Conservation (phyloP, 495 filamentous ascomycete species). For the Cairneyella variabilis region DNA sequence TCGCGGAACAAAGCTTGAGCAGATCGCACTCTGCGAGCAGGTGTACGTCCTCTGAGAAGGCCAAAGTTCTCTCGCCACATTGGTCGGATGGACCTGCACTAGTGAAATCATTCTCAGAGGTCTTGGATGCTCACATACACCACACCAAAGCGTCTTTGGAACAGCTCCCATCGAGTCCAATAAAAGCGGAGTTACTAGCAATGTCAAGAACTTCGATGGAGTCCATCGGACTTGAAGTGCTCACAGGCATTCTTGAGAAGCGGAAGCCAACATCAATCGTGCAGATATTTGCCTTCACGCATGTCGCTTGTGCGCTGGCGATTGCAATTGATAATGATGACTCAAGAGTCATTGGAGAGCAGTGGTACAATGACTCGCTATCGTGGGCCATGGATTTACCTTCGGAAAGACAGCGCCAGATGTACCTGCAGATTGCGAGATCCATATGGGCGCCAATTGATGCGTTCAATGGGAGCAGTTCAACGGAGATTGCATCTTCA, state of each 20-base stretch:
- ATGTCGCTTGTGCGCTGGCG: constrained; percentile 23
- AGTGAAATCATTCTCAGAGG: constrained; percentile 20
- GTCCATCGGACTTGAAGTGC: constrained; percentile 18
- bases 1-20: neutral
- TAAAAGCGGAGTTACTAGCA: constrained; percentile 15
- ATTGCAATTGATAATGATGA: constrained; percentile 16
- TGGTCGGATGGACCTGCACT: constrained; percentile 11
- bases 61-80: constrained; percentile 8
- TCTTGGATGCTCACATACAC: constrained; percentile 21
- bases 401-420: constrained; percentile 9
- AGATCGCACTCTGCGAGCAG: constrained; percentile 4
- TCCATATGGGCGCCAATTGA: constrained; percentile 19
- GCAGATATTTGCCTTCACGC: constrained; percentile 21
- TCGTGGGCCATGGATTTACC: constrained; percentile 12
- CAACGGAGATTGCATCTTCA: neutral
- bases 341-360: constrained; percentile 5
- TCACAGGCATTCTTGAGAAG: constrained; percentile 19
- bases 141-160: constrained; percentile 15
- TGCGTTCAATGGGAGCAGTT: neutral
- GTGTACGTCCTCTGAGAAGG: constrained; percentile 2
- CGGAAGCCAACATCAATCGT: constrained; percentile 21
- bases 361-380: constrained; percentile 19
- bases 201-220: constrained; percentile 22
- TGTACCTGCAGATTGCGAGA: constrained; percentile 18
- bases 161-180: constrained; percentile 7